These are phyloP conservation scores for Fusarium metavorans DNA, from an alignment of 2,329 filamentous ascomycete species.

Conservation along the genomic window DNA sequence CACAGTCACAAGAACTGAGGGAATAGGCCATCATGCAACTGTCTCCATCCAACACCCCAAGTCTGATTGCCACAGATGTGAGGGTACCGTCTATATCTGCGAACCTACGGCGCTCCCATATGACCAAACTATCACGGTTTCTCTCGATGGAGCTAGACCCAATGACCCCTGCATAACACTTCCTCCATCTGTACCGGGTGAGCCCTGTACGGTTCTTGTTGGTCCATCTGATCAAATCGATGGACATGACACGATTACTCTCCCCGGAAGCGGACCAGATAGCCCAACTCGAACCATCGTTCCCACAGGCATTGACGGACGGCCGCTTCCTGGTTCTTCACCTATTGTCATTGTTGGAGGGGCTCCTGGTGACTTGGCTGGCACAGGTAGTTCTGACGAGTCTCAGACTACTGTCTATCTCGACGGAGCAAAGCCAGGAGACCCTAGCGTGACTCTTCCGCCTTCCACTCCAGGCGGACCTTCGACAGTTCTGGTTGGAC, in stretches of 20 bases:
- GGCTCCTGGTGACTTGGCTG: not conserved
- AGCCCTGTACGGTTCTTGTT: not conserved
- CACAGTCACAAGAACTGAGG: constrained; percentile 36
- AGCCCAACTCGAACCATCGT: not conserved
- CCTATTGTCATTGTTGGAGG: not conserved
- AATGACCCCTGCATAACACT: not conserved
- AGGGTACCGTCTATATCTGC: constrained; percentile 43
- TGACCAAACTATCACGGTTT: not conserved
- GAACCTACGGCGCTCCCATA: constrained; percentile 30
- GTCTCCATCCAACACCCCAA: constrained; percentile 36
- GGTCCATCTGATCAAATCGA: not conserved
- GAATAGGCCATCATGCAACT: constrained; percentile 22
- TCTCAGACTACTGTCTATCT: not conserved
- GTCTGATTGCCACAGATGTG: constrained; percentile 34
- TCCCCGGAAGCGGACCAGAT: not conserved
- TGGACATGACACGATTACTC: not conserved
- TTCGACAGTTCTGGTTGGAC: not conserved
- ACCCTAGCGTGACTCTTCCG: not conserved
- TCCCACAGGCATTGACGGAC: not conserved
- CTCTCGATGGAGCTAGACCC: not conserved
- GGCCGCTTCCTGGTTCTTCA: not conserved
- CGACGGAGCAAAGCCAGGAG: not conserved
- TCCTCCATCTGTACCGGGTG: not conserved
- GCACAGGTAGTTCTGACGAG: not conserved
- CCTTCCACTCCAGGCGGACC: not conserved